Evolutionary conservation across 805 yeast species (phyloP).

Genomic region (Phaffomyces opuntiae): DNA sequence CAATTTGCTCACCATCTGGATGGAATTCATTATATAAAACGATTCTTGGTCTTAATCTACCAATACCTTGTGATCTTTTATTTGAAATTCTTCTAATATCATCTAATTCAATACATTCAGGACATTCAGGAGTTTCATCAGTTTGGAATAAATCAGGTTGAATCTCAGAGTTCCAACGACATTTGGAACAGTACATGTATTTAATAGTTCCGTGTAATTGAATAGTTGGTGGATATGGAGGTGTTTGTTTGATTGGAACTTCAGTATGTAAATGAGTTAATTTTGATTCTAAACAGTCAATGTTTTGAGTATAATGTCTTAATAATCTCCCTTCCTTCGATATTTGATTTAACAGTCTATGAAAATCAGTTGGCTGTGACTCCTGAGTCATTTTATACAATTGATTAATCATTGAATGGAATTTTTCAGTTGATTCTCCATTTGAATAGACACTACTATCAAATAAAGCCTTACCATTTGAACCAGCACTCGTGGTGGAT

Average conservation of each 20-base stretch:
- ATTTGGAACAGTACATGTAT: constrained; percentile 69
- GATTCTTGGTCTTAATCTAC: constrained; percentile 57
- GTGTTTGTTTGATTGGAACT: constrained; percentile 38
- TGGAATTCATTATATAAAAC: constrained; percentile 70
- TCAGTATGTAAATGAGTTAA: constrained; percentile 42
- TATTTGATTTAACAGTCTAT: constrained; percentile 50
- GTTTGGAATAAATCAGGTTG: constrained; percentile 43
- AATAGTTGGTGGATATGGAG: constrained; percentile 49
- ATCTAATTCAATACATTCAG: constrained; percentile 56
- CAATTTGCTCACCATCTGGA: constrained; percentile 86
- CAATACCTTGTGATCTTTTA: constrained; percentile 55
- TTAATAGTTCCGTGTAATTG: constrained; percentile 84
- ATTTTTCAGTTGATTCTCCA: constrained; percentile 49
- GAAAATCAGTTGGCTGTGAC: constrained; percentile 72
- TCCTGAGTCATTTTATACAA: constrained; percentile 46
- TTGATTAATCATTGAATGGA: constrained; percentile 68
- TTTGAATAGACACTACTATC: constrained; percentile 73
- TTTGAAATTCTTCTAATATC: constrained; percentile 51
- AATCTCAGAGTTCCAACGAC: constrained; percentile 50
- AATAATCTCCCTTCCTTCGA: constrained; percentile 57
- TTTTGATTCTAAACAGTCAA: constrained; percentile 70
- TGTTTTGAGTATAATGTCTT: constrained; percentile 81
- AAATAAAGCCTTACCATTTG: constrained; percentile 62
- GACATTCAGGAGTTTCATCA: constrained; percentile 49
- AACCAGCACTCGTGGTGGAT: constrained; percentile 29